Evolutionary conservation across 1,284 basidiomycete species (phyloP), one percentile per base, ranked within the genome.

Genomic region (Cutaneotrichosporon sp.): DNA sequence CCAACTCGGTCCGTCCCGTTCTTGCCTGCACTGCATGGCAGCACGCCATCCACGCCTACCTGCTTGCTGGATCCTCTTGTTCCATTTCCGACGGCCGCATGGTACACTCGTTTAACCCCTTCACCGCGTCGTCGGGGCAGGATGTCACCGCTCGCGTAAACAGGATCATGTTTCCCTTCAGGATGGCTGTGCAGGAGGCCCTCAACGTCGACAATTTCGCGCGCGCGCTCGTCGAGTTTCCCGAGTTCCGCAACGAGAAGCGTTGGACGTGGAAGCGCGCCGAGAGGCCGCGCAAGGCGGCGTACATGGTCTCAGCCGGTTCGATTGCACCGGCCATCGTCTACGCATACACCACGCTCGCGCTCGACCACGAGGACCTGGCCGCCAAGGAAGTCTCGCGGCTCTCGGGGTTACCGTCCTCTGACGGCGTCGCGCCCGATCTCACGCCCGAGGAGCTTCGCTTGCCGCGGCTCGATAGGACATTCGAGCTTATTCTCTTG

Each of bases 11-110:
- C 9, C 72, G 75, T 42, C 73, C 74, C 0, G 60, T 70, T 2
- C 71, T 80, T 14, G 76, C 73, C 30, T 65, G 75, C 21, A 65
- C 71, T 0, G 79, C 79, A 0, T 82, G 79, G 79, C 72, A 74
- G 56, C 80, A 81, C 56, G 76, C 76, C 36, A 73, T 81, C 18
- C 70, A 81, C 65, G 72, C 78, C 5, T 78, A 79, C 61, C 66
- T 81, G 10, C 69, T 72, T 18, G 63, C 73, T 13, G 72, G 63
- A 4, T 70, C 63, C 13, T 62, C 65, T 4, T 46, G 63, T 1
- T 71, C 73, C 3, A 31, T 74, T 21, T 56, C 62, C 22, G 65
- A 70, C 16, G 69, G 69, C 5, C 60, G 56, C 7, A 40, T 76
- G 11, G 58, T 76, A 51, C 68, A 66, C 7, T 73, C 76, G 0